phyloP scores from a whole-genome alignment of 768 basidiomycete species.

The Roridomyces roridus region DNA sequence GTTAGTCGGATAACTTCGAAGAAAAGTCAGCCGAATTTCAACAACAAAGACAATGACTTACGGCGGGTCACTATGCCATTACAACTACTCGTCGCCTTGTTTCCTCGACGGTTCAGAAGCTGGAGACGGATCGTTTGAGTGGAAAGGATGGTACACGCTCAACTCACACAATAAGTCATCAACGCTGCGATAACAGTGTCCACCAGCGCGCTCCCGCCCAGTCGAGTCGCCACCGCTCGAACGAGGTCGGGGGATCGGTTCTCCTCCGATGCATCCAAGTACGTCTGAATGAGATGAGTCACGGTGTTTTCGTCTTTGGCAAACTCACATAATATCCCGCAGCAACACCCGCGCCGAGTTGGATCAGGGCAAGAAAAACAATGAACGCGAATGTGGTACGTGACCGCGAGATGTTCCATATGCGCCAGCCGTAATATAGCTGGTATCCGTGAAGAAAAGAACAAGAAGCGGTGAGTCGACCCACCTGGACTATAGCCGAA shows the following conservation, averaged over 20 bases:
- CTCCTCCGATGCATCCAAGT: not conserved
- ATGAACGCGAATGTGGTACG: not conserved
- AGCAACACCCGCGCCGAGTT: slow-evolving; percentile 11
- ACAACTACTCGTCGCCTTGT: too few species aligned
- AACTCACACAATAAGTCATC: slow-evolving; percentile 19
- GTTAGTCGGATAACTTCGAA: slow-evolving; percentile 19
- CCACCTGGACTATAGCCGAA: slow-evolving; percentile 16
- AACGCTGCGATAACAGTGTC: slow-evolving; percentile 15
- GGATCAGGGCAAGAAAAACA: slow-evolving; percentile 12
- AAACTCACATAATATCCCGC: slow-evolving; percentile 12
- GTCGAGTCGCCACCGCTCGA: slow-evolving; percentile 1
- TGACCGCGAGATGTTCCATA: slow-evolving; percentile 18
- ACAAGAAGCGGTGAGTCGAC: not conserved
- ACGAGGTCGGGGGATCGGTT: not conserved
- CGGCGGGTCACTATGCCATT: slow-evolving; percentile 13
- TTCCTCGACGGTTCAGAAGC: too few species aligned
- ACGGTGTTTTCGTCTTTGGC: too few species aligned
- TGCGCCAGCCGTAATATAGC: slow-evolving; percentile 25
- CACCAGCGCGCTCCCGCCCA: slow-evolving; percentile 7
- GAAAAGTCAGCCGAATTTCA: not conserved
- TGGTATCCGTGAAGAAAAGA: not conserved
- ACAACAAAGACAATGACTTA: not conserved
- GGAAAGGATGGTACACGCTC: too few species aligned
- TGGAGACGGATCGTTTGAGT: too few species aligned
- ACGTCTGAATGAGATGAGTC: not conserved